These are phyloP conservation scores for Diplodia mutila DNA, from an alignment of 2,329 filamentous ascomycete genomes.

Conservation along the genomic window DNA sequence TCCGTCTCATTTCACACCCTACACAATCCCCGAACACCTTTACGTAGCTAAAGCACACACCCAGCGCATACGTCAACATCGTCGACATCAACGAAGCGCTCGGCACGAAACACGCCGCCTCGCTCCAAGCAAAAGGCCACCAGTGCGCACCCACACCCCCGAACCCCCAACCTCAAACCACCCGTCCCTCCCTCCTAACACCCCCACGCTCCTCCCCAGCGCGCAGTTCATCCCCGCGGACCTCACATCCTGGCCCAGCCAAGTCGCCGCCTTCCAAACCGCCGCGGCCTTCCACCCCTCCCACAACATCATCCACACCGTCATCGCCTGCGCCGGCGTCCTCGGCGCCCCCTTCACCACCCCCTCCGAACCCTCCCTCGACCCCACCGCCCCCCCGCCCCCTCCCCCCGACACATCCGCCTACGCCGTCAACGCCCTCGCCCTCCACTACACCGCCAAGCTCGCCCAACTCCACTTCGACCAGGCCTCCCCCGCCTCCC, in stretches of 20 bases:
- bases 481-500: slow-evolving; percentile 25
- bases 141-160: background rate
- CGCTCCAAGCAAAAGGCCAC: slow-evolving; percentile 29
- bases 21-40: too few relatives aligned
- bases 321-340: slow-evolving; percentile 39
- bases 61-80: slow-evolving; percentile 34
- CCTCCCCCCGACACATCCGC: slow-evolving; percentile 29
- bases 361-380: slow-evolving; percentile 22
- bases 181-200: background rate
- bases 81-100: slow-evolving; percentile 32
- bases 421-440: slow-evolving; percentile 33
- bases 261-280: slow-evolving; percentile 37
- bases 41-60: background rate
- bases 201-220: background rate
- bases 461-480: slow-evolving; percentile 36
- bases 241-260: slow-evolving; percentile 37
- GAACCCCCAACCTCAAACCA: too few relatives aligned
- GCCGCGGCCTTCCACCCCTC: slow-evolving; percentile 34
- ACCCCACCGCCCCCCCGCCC: slow-evolving; percentile 27
- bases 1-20: too few relatives aligned
- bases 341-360: slow-evolving; percentile 34
- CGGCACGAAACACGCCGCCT: slow-evolving; percentile 27
- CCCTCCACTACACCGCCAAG: slow-evolving; percentile 34
- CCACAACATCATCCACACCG: slow-evolving; percentile 33
- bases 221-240: slow-evolving; percentile 39